Base-by-base conservation (phyloP, 2,329 filamentous ascomycete species). In the Nemania sp. region DNA sequence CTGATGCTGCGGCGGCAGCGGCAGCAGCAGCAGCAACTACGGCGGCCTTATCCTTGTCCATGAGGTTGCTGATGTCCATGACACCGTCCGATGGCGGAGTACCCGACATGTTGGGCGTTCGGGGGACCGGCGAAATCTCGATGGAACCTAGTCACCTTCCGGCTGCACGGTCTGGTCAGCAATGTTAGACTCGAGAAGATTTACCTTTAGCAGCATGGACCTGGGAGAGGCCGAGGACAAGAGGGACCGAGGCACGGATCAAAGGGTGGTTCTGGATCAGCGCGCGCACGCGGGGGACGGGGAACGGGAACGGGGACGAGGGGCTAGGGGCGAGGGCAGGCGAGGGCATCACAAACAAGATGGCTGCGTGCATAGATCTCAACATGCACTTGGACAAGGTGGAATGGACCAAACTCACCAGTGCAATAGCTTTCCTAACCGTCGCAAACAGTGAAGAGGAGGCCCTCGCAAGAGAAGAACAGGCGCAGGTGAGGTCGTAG, bases 11-110 rank as follows among this genome's bases (percentile, higher is more conserved):
- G 4, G 61, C 62, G 20, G 71, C 73, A 18, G 72, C 75, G 1
- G 73, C 74, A 1, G 74, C 71, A 3, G 71, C 73, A 1, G 72
- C 75, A 4, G 73, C 74, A 0, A 73, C 73, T 1, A 71, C 75
- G 0, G 75, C 74, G 5, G 73, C 75, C 38, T 74, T 75, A 32
- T 77, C 72, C 64, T 76, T 74, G 43, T 78, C 77, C 64, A 79
- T 62, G 64, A 78, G 73, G 63, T 75, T 78, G 15, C 74, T 78
- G 62, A 79, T 77, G 52, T 78, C 77, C 77, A 79, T 79, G 68
- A 78, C 73, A 49, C 75, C 76, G 0, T 75, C 75, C 11, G 76
- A 73, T 6, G 76, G 77, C 62, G 76, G 76, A 56, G 76, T 75
- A 55, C 73, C 77, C 24, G 77, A 78, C 77, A 78, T 79, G n/a